Evolutionary conservation across 2,329 filamentous ascomycete genomes (phyloP).

Genomic region (Venturiaceae sp.): DNA sequence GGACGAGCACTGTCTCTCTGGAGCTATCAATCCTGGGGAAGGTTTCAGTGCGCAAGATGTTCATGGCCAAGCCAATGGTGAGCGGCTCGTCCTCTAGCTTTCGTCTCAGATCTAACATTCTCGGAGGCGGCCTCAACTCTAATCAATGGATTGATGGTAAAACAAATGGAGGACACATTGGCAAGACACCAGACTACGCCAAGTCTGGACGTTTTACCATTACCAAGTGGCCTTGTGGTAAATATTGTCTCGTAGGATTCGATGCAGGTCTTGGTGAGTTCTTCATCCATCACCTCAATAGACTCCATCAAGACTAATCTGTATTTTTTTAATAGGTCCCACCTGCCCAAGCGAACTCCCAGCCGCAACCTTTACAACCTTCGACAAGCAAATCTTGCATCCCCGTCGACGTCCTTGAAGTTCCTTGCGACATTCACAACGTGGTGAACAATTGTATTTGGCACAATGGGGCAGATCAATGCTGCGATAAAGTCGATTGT

Average conservation of each 20-base stretch:
- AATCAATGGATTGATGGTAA: background rate
- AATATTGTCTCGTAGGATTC: constrained; percentile 1
- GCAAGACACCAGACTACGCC: background rate
- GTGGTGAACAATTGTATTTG: constrained; percentile 1
- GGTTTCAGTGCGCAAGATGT: background rate
- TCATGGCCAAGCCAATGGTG: constrained; percentile 1
- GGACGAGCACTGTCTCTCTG: background rate
- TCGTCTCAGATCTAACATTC: background rate
- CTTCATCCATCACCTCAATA: no score
- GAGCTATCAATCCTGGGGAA: background rate
- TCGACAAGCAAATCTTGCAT: constrained; percentile 2
- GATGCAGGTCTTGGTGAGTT: background rate
- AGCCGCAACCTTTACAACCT: background rate
- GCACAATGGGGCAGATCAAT: constrained; percentile 4
- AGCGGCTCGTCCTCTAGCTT: background rate
- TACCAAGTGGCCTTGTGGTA: constrained; percentile 5
- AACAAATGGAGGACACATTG: constrained; percentile 1
- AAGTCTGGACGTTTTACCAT: background rate
- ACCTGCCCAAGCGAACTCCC: background rate
- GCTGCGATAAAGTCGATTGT: background rate
- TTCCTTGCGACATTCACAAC: constrained; percentile 4
- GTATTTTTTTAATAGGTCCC: no score
- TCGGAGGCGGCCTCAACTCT: background rate
- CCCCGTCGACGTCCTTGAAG: background rate
- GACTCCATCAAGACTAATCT: no score